phyloP scores from a whole-genome alignment of 1,139 yeast genomes.

The Hanseniaspora sp. region DNA sequence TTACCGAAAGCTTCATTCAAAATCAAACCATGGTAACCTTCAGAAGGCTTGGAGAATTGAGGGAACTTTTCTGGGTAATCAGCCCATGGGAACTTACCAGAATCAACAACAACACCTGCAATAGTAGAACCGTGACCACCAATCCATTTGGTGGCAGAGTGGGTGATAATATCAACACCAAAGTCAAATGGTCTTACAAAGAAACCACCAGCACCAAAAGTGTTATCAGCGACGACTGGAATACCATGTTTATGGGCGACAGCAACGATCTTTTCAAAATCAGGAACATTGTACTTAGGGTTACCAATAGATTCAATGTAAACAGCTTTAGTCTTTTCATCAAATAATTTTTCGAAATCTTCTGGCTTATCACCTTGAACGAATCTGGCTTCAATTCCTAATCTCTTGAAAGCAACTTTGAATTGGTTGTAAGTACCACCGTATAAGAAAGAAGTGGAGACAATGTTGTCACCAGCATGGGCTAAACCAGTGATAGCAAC shows the following conservation, averaged over 20 bases:
- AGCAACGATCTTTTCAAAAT: slow-evolving; percentile 62
- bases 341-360: slow-evolving; percentile 62
- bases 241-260: slow-evolving; percentile 82
- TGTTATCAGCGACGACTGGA: slow-evolving; percentile 90
- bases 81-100: slow-evolving; percentile 87
- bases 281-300: slow-evolving; percentile 88
- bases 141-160: slow-evolving; percentile 96
- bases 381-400: slow-evolving; percentile 75
- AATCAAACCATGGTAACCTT: slow-evolving; percentile 83
- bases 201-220: slow-evolving; percentile 95
- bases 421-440: slow-evolving; percentile 97
- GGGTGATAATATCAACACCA: slow-evolving; percentile 78
- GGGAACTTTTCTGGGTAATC: slow-evolving; percentile 80
- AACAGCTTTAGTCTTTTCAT: slow-evolving; percentile 76
- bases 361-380: slow-evolving; percentile 67
- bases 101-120: slow-evolving; percentile 82
- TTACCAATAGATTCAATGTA: slow-evolving; percentile 88
- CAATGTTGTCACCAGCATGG: slow-evolving; percentile 77
- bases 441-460: slow-evolving; percentile 77
- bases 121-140: slow-evolving; percentile 96
- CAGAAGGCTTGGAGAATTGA: slow-evolving; percentile 79
- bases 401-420: slow-evolving; percentile 78
- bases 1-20: slow-evolving; percentile 74
- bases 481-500: slow-evolving; percentile 76
- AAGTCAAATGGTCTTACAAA: slow-evolving; percentile 72